Conservation (phyloP, 495 filamentous ascomycete genomes). For the Podospora tetraspora region DNA sequence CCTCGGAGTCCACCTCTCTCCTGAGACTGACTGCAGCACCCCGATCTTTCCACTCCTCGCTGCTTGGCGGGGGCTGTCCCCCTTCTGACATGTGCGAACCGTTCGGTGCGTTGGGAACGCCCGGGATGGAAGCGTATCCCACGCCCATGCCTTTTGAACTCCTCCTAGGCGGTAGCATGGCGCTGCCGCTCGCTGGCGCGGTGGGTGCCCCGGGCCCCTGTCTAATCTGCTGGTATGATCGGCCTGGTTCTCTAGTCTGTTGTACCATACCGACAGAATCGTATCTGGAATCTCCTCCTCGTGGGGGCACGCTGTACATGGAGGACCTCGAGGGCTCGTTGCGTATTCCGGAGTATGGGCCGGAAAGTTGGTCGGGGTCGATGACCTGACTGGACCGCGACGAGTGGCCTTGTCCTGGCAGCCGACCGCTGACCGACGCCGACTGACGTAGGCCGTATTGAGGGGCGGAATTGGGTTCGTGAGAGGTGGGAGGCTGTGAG, state of each 20-base stretch:
- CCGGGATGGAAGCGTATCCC: constrained; percentile 41
- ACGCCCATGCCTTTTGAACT: constrained; percentile 59
- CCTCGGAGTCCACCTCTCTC: constrained; percentile 77
- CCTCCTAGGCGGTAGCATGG: constrained; percentile 58
- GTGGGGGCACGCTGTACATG: constrained; percentile 48
- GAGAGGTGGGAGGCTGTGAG: constrained; percentile 38
- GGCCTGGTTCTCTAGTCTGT: constrained; percentile 64
- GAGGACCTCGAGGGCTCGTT: constrained; percentile 63
- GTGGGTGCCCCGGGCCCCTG: constrained; percentile 33
- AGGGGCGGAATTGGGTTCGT: constrained; percentile 42
- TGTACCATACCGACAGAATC: constrained; percentile 58
- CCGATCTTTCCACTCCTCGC: constrained; percentile 92
- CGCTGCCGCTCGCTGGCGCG: constrained; percentile 48
- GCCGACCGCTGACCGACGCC: constrained; percentile 7
- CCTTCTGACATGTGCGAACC: constrained; percentile 54
- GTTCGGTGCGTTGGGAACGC: constrained; percentile 33
- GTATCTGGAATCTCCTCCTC: constrained; percentile 57
- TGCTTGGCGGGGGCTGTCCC: constrained; percentile 60
- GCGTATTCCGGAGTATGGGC: constrained; percentile 50
- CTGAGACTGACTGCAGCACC: constrained; percentile 76
- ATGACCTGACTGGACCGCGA: constrained; percentile 7
- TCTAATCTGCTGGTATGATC: constrained; percentile 58
- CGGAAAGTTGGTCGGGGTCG: constrained; percentile 34
- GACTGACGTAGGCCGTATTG: constrained; percentile 35
- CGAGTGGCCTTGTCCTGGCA: constrained; percentile 6